A percentile compares a stretch with the other conserved stretches of the same genome.
phyloP scores from a whole-genome alignment of 2,329 filamentous ascomycete genomes.

The Sporothrix phasma region DNA sequence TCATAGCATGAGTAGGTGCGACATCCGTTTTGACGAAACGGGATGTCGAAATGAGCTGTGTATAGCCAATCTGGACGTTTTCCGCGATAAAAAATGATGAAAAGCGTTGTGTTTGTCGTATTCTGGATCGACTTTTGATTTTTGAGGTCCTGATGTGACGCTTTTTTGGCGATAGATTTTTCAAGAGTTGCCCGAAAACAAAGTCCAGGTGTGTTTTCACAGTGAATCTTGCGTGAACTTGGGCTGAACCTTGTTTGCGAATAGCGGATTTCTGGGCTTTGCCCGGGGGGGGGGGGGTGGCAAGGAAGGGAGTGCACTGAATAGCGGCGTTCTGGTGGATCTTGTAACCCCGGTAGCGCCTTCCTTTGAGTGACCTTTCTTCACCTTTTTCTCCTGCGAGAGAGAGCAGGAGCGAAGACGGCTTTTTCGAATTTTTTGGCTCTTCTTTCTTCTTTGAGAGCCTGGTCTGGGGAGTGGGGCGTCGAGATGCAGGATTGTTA shows the following conservation, averaged over 20 bases:
- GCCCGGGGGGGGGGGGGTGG: constrained; percentile 4
- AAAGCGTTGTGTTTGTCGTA: constrained; percentile 28
- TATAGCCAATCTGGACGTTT: constrained; percentile 27
- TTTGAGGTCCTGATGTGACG: constrained; percentile 20
- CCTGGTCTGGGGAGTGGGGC: constrained; percentile 10
- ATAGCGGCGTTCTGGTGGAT: not conserved
- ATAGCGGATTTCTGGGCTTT: constrained; percentile 18
- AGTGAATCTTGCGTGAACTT: constrained; percentile 19
- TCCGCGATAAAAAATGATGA: constrained; percentile 26
- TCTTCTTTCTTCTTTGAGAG: constrained; percentile 9
- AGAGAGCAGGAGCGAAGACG: not conserved
- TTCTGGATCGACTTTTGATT: constrained; percentile 25
- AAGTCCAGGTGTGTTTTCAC: constrained; percentile 10
- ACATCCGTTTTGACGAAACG: constrained; percentile 61
- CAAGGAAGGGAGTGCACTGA: not conserved
- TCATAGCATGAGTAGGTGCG: constrained; percentile 59
- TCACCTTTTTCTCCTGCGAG: not conserved
- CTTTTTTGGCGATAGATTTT: constrained; percentile 20
- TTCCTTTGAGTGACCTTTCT: not conserved
- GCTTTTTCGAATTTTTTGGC: not conserved
- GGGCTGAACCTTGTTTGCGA: too few species aligned
- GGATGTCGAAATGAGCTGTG: constrained; percentile 37
- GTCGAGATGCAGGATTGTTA: not conserved
- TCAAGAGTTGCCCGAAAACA: constrained; percentile 16
- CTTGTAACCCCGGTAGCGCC: not conserved